These are phyloP conservation scores for Fraxinus velutina DNA, from an alignment of 305 asterid species.

Conservation along the genomic window DNA sequence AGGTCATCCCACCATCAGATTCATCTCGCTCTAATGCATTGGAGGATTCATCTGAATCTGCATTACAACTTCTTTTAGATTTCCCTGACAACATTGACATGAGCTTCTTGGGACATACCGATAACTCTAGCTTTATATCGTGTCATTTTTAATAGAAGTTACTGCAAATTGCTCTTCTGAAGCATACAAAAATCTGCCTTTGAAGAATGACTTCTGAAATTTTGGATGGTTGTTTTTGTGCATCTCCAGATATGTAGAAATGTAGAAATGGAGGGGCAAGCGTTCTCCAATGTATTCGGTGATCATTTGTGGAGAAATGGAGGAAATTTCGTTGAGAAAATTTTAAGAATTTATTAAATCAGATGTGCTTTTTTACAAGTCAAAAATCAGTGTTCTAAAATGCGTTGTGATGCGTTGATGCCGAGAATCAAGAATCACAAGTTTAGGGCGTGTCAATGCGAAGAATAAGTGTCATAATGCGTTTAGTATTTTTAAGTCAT, in stretches of 20 bases:
- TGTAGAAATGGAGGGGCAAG: background rate
- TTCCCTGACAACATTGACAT: slow-evolving; percentile 68
- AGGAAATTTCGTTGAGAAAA: slow-evolving; percentile 6
- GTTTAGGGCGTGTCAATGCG: too few relatives aligned
- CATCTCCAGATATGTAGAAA: background rate
- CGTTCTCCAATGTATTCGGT: background rate
- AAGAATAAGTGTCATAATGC: too few relatives aligned
- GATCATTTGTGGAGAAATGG: background rate
- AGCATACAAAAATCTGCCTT: slow-evolving; percentile 5
- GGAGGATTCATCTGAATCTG: slow-evolving; percentile 80
- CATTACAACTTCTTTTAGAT: slow-evolving; percentile 76
- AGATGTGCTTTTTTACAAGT: background rate
- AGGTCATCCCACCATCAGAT: slow-evolving; percentile 26
- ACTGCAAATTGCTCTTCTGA: slow-evolving; percentile 20
- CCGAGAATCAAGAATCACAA: too few relatives aligned
- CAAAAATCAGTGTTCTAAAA: background rate
- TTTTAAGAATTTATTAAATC: slow-evolving; percentile 2
- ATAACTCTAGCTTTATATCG: slow-evolving; percentile 39
- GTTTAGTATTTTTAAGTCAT: too few relatives aligned
- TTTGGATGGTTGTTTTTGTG: slow-evolving; percentile 15
- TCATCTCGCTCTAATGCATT: slow-evolving; percentile 45
- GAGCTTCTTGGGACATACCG: slow-evolving; percentile 72
- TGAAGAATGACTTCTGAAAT: slow-evolving; percentile 14
- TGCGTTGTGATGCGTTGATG: too few relatives aligned
- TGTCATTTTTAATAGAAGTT: slow-evolving; percentile 24